Evolutionary conservation across 768 basidiomycete genomes (phyloP).

Genomic region (Macrolepiota albuminosa): DNA sequence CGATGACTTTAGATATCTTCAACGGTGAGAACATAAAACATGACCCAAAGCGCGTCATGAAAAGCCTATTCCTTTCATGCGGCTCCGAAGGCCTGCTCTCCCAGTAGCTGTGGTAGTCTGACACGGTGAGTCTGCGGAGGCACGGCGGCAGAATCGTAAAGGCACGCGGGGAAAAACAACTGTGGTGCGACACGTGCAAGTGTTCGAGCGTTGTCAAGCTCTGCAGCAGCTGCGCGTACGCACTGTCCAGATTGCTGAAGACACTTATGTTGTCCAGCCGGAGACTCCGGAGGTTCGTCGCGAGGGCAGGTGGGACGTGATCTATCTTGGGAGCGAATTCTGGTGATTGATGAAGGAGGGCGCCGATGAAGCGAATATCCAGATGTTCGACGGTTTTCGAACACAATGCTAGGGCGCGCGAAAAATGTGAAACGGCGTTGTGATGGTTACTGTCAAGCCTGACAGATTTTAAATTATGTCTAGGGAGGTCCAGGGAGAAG

Average conservation of each 20-base stretch:
- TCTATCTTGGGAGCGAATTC: slow-evolving; percentile 11
- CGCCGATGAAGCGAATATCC: slow-evolving; percentile 25
- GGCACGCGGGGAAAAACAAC: slow-evolving; percentile 17
- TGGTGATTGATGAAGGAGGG: slow-evolving; percentile 21
- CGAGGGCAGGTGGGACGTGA: slow-evolving; percentile 1
- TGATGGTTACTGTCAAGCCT: slow-evolving; percentile 24
- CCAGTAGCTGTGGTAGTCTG: slow-evolving; percentile 20
- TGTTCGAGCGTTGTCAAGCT: slow-evolving; percentile 18
- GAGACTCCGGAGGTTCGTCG: slow-evolving; percentile 17
- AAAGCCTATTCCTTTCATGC: not conserved
- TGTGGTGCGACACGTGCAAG: slow-evolving; percentile 25
- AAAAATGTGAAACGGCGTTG: slow-evolving; percentile 20
- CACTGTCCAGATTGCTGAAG: slow-evolving; percentile 18
- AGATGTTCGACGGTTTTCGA: slow-evolving; percentile 17
- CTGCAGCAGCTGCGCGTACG: slow-evolving; percentile 19
- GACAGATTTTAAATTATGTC: slow-evolving; percentile 20
- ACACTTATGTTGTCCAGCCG: slow-evolving; percentile 26
- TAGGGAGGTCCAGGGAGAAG: slow-evolving; percentile 16
- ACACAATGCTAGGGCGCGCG: slow-evolving; percentile 18
- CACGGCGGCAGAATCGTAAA: slow-evolving; percentile 20
- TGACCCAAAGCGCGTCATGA: slow-evolving; percentile 2
- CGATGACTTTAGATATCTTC: slow-evolving; percentile 5
- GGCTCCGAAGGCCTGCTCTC: slow-evolving; percentile 1
- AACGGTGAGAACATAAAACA: not conserved
- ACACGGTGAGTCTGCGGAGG: slow-evolving; percentile 15